Conservation (phyloP, 148 eudicot species). For the Suaeda aralocaspica region DNA sequence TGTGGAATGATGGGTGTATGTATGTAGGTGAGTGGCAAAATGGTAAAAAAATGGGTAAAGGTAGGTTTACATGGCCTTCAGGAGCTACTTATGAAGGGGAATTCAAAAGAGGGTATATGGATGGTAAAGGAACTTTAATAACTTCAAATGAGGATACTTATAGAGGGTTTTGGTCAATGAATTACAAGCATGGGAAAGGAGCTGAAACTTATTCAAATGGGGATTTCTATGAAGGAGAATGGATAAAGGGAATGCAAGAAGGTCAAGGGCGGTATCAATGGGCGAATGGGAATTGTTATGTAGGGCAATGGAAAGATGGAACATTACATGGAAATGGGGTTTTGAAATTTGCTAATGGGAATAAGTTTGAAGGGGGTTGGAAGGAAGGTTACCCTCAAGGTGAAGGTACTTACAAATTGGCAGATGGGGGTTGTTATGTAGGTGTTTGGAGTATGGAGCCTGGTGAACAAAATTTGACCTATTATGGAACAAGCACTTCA, state of each 20-base stretch:
- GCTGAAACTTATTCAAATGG: constrained; percentile 48
- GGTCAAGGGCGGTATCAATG: constrained; percentile 74
- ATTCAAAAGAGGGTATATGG: constrained; percentile 71
- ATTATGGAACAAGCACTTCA: constrained; percentile 37
- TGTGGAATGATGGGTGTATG: constrained; percentile 89
- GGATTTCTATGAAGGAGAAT: constrained; percentile 74
- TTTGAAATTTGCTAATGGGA: constrained; percentile 60
- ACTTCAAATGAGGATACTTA: constrained; percentile 55
- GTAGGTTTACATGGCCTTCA: constrained; percentile 82
- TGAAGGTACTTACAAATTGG: constrained; percentile 57
- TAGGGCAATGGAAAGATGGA: constrained; percentile 67
- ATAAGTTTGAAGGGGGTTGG: constrained; percentile 69
- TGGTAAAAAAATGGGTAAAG: constrained; percentile 64
- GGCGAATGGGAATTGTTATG: constrained; percentile 58
- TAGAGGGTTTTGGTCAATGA: constrained; percentile 58
- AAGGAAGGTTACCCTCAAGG: constrained; percentile 68
- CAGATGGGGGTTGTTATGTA: constrained; percentile 62
- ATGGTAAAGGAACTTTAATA: constrained; percentile 62
- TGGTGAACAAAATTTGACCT: constrained; percentile 50
- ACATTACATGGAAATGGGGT: constrained; percentile 57
- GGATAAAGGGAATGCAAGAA: constrained; percentile 58
- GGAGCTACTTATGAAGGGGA: constrained; percentile 87
- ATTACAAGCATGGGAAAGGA: constrained; percentile 66
- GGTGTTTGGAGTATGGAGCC: constrained; percentile 67
- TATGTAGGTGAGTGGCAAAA: constrained; percentile 75